phyloP scores from a whole-genome alignment of 768 basidiomycete genomes.

The Hericium alpestre region DNA sequence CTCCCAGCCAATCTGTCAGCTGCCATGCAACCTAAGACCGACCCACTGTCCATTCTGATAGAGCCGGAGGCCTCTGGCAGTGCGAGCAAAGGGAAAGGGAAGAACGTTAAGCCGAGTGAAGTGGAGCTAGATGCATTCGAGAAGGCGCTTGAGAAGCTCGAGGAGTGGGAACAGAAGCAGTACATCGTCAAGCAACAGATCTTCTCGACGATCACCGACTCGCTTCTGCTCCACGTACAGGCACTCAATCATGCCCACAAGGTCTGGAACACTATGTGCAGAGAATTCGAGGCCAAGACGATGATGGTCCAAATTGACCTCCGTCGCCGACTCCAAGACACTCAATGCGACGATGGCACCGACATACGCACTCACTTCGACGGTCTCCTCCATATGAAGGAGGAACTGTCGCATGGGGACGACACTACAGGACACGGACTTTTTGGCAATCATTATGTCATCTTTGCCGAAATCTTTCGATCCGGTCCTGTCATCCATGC shows the following conservation, averaged over 20 bases:
- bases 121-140: neutral
- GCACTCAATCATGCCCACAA: neutral
- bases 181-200: neutral
- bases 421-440: slow-evolving; percentile 20
- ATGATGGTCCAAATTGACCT: slow-evolving; percentile 22
- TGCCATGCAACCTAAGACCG: neutral
- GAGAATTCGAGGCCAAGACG: slow-evolving; percentile 19
- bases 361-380: slow-evolving; percentile 23
- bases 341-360: slow-evolving; percentile 21
- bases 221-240: neutral
- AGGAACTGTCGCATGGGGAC: slow-evolving; percentile 27
- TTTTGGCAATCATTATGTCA: slow-evolving; percentile 23
- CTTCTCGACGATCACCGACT: neutral
- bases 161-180: neutral
- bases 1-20: neutral
- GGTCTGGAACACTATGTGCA: slow-evolving; percentile 21
- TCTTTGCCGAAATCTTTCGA: slow-evolving; percentile 27
- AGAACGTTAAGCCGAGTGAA: neutral
- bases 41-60: too few species aligned
- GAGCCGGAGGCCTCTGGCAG: neutral
- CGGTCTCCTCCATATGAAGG: slow-evolving; percentile 19
- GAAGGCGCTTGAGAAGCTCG: neutral
- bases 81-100: neutral
- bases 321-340: slow-evolving; percentile 16
- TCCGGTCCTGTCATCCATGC: slow-evolving; percentile 21